phyloP scores from a whole-genome alignment of 2,329 filamentous ascomycete species.

The Grosmannia clavigera region DNA sequence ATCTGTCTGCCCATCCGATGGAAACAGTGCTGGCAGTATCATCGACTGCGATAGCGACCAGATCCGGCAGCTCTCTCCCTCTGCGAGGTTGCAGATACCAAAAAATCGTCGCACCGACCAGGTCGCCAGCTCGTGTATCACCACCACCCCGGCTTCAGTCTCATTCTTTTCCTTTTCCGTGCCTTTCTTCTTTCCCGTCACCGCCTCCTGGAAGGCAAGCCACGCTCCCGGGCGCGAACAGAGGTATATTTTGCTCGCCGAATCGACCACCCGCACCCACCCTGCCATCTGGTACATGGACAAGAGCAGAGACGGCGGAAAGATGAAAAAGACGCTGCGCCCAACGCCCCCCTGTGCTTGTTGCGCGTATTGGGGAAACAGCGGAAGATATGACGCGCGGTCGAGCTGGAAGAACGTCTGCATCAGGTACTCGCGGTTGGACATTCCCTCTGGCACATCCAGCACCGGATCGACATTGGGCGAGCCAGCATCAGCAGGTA shows the following conservation, averaged over 20 bases:
- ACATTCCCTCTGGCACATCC: background rate
- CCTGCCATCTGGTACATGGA: conserved; percentile 26
- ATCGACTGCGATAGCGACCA: conserved; percentile 29
- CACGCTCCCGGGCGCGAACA: conserved; percentile 32
- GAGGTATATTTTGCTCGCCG: conserved; percentile 28
- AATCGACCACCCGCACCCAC: conserved; percentile 31
- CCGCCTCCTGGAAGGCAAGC: conserved; percentile 24
- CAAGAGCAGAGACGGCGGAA: conserved; percentile 25
- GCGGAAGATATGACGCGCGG: conserved; percentile 17
- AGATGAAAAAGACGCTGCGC: conserved; percentile 35
- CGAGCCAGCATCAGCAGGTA: background rate
- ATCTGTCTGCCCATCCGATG: conserved; percentile 12
- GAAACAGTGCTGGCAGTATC: conserved; percentile 16
- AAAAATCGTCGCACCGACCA: conserved; percentile 28
- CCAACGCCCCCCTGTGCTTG: conserved; percentile 11
- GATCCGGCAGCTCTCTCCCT: conserved; percentile 14
- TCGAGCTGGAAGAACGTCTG: conserved; percentile 17
- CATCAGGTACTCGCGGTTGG: conserved; percentile 13
- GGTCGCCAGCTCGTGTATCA: conserved; percentile 32
- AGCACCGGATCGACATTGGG: background rate
- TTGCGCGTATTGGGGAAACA: conserved; percentile 2
- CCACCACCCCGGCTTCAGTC: conserved; percentile 21
- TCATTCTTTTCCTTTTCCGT: background rate
- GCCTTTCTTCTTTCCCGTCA: background rate
- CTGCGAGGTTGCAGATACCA: conserved; percentile 21